Percentiles rank a stretch among this genome's conserved stretches.
phyloP scores from a whole-genome alignment of 495 filamentous ascomycete species.

The Penicillium flavigenum region DNA sequence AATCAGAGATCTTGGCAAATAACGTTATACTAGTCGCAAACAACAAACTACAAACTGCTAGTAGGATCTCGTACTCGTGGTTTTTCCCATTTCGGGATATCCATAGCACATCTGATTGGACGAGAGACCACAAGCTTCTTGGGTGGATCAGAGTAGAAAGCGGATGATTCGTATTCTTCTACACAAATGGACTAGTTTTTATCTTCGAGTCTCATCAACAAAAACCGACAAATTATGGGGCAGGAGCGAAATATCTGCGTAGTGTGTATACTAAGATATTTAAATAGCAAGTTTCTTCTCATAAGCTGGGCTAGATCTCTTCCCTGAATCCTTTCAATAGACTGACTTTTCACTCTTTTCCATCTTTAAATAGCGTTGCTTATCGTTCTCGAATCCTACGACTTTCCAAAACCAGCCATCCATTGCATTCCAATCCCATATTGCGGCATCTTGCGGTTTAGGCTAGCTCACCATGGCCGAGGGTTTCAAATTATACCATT shows the following conservation, averaged over 20 bases:
- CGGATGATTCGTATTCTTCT: constrained; percentile 2
- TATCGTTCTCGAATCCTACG: not conserved
- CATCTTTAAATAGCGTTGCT: not conserved
- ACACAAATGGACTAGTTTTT: not conserved
- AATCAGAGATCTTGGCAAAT: not conserved
- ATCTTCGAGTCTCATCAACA: not conserved
- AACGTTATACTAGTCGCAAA: not conserved
- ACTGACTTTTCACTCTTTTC: not conserved
- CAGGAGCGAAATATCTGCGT: not conserved
- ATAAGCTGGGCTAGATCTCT: not conserved
- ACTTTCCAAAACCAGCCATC: not conserved
- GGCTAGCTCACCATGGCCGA: not conserved
- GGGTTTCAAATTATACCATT: constrained; percentile 25
- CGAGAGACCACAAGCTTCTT: not conserved
- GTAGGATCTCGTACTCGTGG: constrained; percentile 6
- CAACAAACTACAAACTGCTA: not conserved
- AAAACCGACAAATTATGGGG: not conserved
- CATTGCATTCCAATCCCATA: not conserved
- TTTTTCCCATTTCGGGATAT: not conserved
- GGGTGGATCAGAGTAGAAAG: not conserved
- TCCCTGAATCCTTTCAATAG: not conserved
- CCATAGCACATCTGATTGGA: not conserved
- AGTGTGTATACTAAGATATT: not conserved
- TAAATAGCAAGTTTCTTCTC: not conserved
- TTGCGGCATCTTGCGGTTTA: not conserved